Base-by-base conservation (phyloP, 805 yeast genomes). In the Ogataea parapolymorpha region DNA sequence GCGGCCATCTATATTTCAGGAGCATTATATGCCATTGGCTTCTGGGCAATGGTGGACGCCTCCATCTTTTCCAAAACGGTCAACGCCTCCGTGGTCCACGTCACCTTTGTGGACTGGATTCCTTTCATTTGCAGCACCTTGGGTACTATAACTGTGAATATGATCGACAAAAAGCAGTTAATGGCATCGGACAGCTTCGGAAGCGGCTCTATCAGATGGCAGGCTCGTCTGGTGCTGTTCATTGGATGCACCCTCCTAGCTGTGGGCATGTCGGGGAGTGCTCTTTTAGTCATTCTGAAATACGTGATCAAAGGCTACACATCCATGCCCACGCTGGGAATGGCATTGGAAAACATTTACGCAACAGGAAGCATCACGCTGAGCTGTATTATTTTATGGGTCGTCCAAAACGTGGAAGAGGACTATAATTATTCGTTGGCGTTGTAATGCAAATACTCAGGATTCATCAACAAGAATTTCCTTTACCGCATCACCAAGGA, bases 401-500 rank as follows among this genome's bases (percentile, higher is more conserved):
- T 91, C 39, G 88, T 96, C 16, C 98, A 91, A 61, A 93, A 89
- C 61, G 82, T 89, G 44, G 97, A 93, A 62, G 98, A 93, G 58
- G 98, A 91, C 63, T 91, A 90, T 65, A 85, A 95, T 48, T 91
- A 93, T 61, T 84, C 95, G 33, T 75, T 90, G 60, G 89, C 95
- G 37, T 44, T 63, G 26, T 63, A 39, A 51, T 18, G 25, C 29
- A 34, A 28, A 27, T 26, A 37, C 35, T 38, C 26, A 32, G 32
- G 14, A 41, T 10, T 44, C 51, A 31, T 32, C 34, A 18, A 64
- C 60, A 18, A 62, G 42, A 10, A 62, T 49, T 12, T 42, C 50
- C 16, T 44, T 41, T 24, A 50, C 47, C 28, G 57, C 49, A 26
- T 43, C 53, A 12, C 65, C 66, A 30, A 61, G 52, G 16, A 56